Evolutionary conservation across 2,329 filamentous ascomycete species (phyloP).

Genomic region (Fusarium sp.): DNA sequence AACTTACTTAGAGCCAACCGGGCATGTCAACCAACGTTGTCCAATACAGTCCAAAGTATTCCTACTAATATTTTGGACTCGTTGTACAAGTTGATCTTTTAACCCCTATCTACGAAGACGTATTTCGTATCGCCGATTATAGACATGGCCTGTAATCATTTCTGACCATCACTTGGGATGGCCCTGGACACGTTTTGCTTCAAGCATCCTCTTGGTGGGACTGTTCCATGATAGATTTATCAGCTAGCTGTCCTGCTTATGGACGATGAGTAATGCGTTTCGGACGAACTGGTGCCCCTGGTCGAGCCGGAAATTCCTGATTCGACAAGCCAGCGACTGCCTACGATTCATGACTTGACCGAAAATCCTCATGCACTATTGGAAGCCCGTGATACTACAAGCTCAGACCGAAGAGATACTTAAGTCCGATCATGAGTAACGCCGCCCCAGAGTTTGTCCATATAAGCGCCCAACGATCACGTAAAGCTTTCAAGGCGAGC

Average conservation of each 20-base stretch:
- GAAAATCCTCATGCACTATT: neutral
- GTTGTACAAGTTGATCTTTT: too few relatives aligned
- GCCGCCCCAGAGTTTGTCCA: neutral
- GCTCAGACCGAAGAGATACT: neutral
- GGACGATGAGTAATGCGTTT: neutral
- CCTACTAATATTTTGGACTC: neutral
- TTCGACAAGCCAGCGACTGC: neutral
- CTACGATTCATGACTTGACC: neutral
- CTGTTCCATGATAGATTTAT: neutral
- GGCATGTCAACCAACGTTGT: accelerated
- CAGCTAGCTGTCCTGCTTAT: neutral
- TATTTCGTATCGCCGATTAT: neutral
- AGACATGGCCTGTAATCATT: neutral
- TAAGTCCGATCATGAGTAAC: neutral
- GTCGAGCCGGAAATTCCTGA: neutral
- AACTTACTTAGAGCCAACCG: neutral
- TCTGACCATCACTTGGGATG: too few relatives aligned
- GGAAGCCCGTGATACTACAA: neutral
- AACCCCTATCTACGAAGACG: neutral
- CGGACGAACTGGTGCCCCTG: neutral
- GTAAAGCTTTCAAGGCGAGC: too few relatives aligned
- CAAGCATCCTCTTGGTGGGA: too few relatives aligned
- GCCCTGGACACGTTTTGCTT: neutral
- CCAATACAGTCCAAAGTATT: neutral
- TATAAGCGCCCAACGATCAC: neutral